Evolutionary conservation across 75 land plant species (phyloP), one percentile per base, ranked within the genome.

Genomic region (Cryptomeria japonica): DNA sequence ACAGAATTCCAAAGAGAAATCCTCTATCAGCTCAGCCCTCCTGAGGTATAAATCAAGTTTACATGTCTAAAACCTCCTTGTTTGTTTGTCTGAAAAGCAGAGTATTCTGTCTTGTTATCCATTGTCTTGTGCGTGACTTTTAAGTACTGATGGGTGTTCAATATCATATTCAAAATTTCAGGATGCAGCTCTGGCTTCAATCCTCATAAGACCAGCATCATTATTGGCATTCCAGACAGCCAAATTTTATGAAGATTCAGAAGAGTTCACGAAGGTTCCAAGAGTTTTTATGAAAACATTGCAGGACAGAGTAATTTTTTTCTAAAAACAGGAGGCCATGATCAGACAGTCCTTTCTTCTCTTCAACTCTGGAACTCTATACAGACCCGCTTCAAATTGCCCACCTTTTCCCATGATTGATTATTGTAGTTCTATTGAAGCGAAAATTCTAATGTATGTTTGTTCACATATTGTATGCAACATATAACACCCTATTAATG

Each of bases 121-220:
- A n/a, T n/a, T n/a, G n/a, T n/a, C n/a, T n/a, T n/a, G n/a, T n/a
- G n/a, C n/a, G n/a, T n/a, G n/a, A n/a, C n/a, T n/a, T 46, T 46
- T 7, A 46, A 80, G 25, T 42, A 80, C 28, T 80, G 32, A 80
- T 22, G 49, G 44, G 46, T 42, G 84, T 80, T 39, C 13, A 44
- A 13, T 12, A 47, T 0, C 22, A 42, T 41, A 44, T 80, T 80
- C 31, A 80, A 80, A 22, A 32, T 80, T 80, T 25, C 32, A 90
- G 91, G 91, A 90, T 84, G 90, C 84, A 39, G 87, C 72, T 14
- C 87, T 90, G 64, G 91, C 91, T 0, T 55, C 91, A 25, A 22
- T 90, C 47, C 56, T 90, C 28, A 19, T 89, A 39, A 88, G 86
- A 87, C 91, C 91, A 19, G 44, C 61, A 68, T 90, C 91, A 34